Base-by-base conservation (phyloP, 2,329 filamentous ascomycete species). In the Didymella pomorum region DNA sequence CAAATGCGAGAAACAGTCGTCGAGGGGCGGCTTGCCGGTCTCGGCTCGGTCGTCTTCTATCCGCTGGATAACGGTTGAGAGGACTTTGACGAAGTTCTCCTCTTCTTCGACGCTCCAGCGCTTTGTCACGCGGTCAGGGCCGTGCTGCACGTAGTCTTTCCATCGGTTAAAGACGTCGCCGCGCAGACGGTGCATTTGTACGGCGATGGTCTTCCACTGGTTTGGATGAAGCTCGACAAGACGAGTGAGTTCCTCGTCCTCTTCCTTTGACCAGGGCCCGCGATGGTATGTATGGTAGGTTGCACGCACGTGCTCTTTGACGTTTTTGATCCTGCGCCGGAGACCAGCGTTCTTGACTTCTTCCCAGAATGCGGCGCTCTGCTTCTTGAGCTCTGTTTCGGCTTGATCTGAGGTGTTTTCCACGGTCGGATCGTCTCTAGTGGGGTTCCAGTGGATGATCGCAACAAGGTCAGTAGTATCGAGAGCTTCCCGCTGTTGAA, bases 141-240 rank as follows among this genome's bases (percentile, higher is more conserved):
- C 84, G 52, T 85, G 87, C 44, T 87, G 78, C 21, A 90, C 77
- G 66, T 89, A 87, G 66, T 91, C 89, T 37, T 87, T 82, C 80
- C 88, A 91, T 3, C 89, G 86, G 71, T 92, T 89, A 49, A 89
- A 84, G 51, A 88, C 82, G 69, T 92, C 89, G 59, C 87, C 84
- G 0, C 84, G 81, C 37, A 87, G 83, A 6, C 90, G 86, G 61
- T 87, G 87, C 21, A 85, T 66, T 12, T 79, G 64, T n/a, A 81
- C 78, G 0, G 82, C 86, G 62, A 93, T 89, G 26, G 80, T 64
- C 11, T 82, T 81, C 87, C 89, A 93, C 58, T 86, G 84, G 16
- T 79, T 81, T 1, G 82, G 81, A 47, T 84, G 73, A n/a, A 74
- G 61, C 3, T 81, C 76, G 49, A 83, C 80, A 6, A 85, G 72